Conservation (phyloP, 2,329 filamentous ascomycete genomes). For the Monilinia fructicola region DNA sequence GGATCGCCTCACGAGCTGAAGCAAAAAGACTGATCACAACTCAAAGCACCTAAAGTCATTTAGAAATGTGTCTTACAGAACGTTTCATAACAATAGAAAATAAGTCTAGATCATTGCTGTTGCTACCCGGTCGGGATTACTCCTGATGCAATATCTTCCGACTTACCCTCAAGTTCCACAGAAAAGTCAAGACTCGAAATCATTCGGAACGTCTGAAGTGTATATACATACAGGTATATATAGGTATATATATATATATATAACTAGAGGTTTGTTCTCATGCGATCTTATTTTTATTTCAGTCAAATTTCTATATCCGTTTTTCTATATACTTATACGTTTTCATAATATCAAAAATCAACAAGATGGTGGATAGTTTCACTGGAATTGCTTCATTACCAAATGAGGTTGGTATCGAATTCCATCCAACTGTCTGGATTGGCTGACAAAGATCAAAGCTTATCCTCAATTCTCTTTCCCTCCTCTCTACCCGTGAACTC, state of each 20-base stretch:
- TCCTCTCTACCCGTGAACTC: constrained; percentile 51
- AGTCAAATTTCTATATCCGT: background rate
- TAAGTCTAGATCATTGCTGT: background rate
- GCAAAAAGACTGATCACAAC: background rate
- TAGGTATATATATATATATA: background rate
- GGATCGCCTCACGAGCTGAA: background rate
- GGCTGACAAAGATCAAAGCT: constrained; percentile 43
- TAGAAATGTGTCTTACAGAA: background rate
- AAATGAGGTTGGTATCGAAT: constrained; percentile 32
- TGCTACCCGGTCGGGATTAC: background rate
- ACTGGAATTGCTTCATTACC: constrained; percentile 30
- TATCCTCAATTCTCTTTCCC: constrained; percentile 50
- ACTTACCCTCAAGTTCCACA: background rate
- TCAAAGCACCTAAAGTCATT: background rate
- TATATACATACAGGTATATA: too few species aligned
- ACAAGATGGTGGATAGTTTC: constrained; percentile 27
- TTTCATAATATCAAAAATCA: background rate
- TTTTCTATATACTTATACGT: background rate
- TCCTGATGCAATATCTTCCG: constrained; percentile 9
- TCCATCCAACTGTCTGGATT: background rate
- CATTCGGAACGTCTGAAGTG: background rate
- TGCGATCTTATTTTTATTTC: background rate
- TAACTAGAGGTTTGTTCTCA: background rate
- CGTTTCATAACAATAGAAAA: background rate
- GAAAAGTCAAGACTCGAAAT: background rate